A percentile compares a stretch with the other conserved stretches of the same genome.
Evolutionary conservation across 345 rosid genomes (phyloP).

Genomic region (Rhodamnia argentea): DNA sequence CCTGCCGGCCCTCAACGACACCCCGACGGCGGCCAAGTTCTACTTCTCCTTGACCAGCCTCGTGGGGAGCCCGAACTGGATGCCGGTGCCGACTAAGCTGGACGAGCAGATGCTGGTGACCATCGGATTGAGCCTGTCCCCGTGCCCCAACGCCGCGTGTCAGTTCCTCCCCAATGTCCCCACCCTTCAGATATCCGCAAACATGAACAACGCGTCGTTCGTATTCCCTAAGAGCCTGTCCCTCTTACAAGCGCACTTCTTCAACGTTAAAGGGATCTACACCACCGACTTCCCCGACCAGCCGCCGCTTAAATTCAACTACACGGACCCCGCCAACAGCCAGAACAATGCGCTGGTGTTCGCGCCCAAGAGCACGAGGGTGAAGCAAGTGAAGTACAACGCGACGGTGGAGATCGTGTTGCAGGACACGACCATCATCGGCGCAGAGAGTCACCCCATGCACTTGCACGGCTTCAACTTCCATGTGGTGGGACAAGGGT

Average conservation of each 20-base stretch:
- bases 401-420: slow-evolving; percentile 62
- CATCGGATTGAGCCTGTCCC: slow-evolving; percentile 32
- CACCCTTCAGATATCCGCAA: slow-evolving; percentile 35
- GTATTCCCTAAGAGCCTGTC: slow-evolving; percentile 35
- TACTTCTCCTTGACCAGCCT: slow-evolving; percentile 39
- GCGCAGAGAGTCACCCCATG: slow-evolving; percentile 72
- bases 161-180: slow-evolving; percentile 1
- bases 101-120: slow-evolving; percentile 72
- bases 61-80: slow-evolving; percentile 37
- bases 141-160: slow-evolving; percentile 49
- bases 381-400: slow-evolving; percentile 56
- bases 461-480: slow-evolving; percentile 82
- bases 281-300: slow-evolving; percentile 50
- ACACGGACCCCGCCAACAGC: slow-evolving; percentile 33
- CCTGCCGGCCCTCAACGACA: slow-evolving; percentile 55
- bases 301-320: slow-evolving; percentile 57
- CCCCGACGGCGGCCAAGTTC: slow-evolving; percentile 59
- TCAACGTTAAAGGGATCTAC: slow-evolving; percentile 45
- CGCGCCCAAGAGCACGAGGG: slow-evolving; percentile 46
- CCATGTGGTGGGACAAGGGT: slow-evolving; percentile 81
- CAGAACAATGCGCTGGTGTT: slow-evolving; percentile 12
- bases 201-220: slow-evolving; percentile 76
- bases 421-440: slow-evolving; percentile 61
- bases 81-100: slow-evolving; percentile 51
- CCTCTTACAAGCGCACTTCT: slow-evolving; percentile 49